phyloP scores from a whole-genome alignment of 305 asterid species.

The Petunia hybrid region DNA sequence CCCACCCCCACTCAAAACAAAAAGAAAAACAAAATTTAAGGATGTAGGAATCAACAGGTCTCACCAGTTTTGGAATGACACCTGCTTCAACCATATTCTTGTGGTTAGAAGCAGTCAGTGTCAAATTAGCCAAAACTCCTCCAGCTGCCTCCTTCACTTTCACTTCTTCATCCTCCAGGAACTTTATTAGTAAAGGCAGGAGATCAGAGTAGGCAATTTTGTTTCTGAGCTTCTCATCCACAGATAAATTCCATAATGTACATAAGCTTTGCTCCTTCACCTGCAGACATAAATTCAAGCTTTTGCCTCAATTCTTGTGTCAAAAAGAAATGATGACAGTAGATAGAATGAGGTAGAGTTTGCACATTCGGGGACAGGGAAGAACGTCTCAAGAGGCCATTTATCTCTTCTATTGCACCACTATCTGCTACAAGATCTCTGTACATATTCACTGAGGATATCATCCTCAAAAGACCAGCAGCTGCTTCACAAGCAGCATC shows the following conservation, averaged over 20 bases:
- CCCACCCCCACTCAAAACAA: too few relatives aligned
- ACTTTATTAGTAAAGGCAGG: constrained; percentile 63
- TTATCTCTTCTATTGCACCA: constrained; percentile 87
- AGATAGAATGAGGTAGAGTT: constrained; percentile 19
- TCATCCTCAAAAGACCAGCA: constrained; percentile 74
- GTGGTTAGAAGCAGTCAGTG: constrained; percentile 63
- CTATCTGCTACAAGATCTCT: constrained; percentile 75
- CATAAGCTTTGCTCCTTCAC: constrained; percentile 86
- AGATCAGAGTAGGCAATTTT: constrained; percentile 65
- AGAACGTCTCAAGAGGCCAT: constrained; percentile 63
- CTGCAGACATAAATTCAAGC: constrained; percentile 51
- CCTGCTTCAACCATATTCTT: constrained; percentile 78
- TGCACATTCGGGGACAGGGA: constrained; percentile 67
- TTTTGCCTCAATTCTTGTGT: constrained; percentile 36
- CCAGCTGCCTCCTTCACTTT: constrained; percentile 78
- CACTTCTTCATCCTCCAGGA: constrained; percentile 76
- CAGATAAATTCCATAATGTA: constrained; percentile 79
- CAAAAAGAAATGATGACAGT: constrained; percentile 18
- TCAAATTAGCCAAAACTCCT: constrained; percentile 77
- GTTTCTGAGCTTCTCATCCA: constrained; percentile 69
- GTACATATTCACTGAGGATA: constrained; percentile 67
- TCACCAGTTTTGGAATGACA: constrained; percentile 78
- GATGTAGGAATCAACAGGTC: constrained; percentile 32
- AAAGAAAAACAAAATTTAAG: constrained; percentile 30
- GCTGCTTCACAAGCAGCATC: constrained; percentile 89